These are phyloP conservation scores for Naematelia encephala DNA, from an alignment of 768 basidiomycete species.

Conservation along the genomic window DNA sequence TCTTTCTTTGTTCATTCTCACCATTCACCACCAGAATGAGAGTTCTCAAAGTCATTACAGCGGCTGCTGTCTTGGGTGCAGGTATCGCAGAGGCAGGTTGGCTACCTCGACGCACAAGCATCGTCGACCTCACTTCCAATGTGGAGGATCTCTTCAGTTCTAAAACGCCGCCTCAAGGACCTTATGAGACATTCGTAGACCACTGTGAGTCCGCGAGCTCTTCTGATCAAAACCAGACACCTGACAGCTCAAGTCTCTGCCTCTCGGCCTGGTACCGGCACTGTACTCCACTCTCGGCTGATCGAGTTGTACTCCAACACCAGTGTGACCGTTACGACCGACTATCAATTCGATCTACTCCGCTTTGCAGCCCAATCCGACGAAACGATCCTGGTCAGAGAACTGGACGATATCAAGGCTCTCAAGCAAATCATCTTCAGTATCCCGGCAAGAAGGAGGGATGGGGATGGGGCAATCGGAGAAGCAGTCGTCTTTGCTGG, in stretches of 20 bases:
- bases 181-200: conserved; percentile 10
- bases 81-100: background rate
- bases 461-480: conserved; percentile 24
- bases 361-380: conserved; percentile 22
- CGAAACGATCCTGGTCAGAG: conserved; percentile 12
- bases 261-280: conserved; percentile 24
- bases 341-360: conserved; percentile 25
- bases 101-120: background rate
- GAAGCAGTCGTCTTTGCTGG: conserved; percentile 24
- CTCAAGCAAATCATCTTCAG: conserved; percentile 21
- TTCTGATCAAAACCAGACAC: background rate
- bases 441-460: conserved; percentile 21
- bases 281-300: conserved; percentile 17
- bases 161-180: background rate
- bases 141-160: background rate
- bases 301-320: conserved; percentile 21
- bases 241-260: conserved; percentile 20
- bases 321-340: conserved; percentile 24
- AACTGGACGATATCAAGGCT: conserved; percentile 23
- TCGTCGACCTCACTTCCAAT: background rate
- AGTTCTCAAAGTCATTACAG: no score
- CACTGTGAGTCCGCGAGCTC: conserved; percentile 17
- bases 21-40: no score
- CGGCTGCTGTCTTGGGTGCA: background rate
- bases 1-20: background rate